These are phyloP conservation scores for Fusarium buxicola DNA, from an alignment of 2,329 filamentous ascomycete genomes.

Conservation along the genomic window DNA sequence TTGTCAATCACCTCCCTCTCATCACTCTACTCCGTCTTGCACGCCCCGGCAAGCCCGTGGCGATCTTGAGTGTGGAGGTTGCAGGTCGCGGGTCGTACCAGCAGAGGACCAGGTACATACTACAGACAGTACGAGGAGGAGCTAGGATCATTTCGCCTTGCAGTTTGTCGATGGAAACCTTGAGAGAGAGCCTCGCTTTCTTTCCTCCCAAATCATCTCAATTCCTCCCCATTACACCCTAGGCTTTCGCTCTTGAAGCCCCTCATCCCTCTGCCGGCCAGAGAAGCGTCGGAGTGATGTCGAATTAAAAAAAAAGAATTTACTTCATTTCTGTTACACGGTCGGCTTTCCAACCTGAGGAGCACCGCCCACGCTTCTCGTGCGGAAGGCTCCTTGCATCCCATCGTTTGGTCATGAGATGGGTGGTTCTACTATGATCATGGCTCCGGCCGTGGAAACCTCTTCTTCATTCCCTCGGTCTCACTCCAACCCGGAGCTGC, in stretches of 20 bases:
- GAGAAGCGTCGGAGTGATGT: conserved; percentile 46
- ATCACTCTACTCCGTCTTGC: conserved; percentile 32
- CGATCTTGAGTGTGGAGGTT: conserved; percentile 46
- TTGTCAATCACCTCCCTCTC: conserved; percentile 35
- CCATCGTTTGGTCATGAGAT: conserved; percentile 49
- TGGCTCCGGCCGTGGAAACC: conserved; percentile 53
- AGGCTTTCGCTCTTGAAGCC: conserved; percentile 11
- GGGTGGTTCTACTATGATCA: conserved; percentile 52
- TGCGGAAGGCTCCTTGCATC: conserved; percentile 33
- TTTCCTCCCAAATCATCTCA: conserved; percentile 31
- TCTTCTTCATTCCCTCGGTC: conserved; percentile 50
- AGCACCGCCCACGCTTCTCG: conserved; percentile 35
- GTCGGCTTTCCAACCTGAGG: conserved; percentile 37
- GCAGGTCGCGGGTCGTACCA: conserved; percentile 34
- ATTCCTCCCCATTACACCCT: conserved; percentile 18
- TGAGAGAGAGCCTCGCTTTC: conserved; percentile 33
- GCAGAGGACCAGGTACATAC: conserved; percentile 36
- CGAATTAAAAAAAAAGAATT: conserved; percentile 37
- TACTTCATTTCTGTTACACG: conserved; percentile 42
- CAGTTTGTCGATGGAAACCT: conserved; percentile 34
- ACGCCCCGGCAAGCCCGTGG: conserved; percentile 41
- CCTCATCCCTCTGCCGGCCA: conserved; percentile 44
- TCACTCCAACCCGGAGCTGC: conserved; percentile 50
- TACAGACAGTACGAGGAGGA: conserved; percentile 31
- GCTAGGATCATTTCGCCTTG: conserved; percentile 22